Base-by-base conservation (phyloP, 768 basidiomycete genomes). In the Russula abietina region DNA sequence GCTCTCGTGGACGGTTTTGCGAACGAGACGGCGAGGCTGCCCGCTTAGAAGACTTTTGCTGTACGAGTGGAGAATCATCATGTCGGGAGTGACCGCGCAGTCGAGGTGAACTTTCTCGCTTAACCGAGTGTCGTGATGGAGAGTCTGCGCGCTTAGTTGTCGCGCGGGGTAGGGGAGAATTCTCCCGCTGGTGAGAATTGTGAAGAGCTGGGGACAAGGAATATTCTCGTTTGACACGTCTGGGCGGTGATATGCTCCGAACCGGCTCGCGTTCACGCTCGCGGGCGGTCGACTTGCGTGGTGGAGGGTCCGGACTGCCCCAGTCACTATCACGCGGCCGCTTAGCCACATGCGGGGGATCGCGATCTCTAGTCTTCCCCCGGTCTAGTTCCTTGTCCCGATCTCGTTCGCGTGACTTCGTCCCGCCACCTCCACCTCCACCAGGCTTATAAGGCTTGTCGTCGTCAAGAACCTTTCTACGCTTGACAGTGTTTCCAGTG, bases 251-350 rank as follows among this genome's bases (percentile, higher is more conserved):
- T 30, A 26, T 10, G 30, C 55, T 62, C 51, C 67, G 61, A 12
- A 59, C 62, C 41, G 45, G 45, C 46, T 63, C 57, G 48, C 59
- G 55, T 19, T 58, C 56, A 53, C 60, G 57, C 39, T 64, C 54
- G 32, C 52, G 52, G n/a, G 66, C 33, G 30, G 53, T 33, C 52
- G 56, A 24, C 38, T 43, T 57, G 12, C 48, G 46, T 39, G 60
- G 39, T 51, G 48, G 50, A 38, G 41, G 26, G n/a, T 58, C 62
- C 3, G 32, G 68, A 55, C n/a, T 65, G 62, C 39, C 63, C 33
- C 71, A 65, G 4, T 74, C 73, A 22, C 79, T 80, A 28, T 74
- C 73, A 70, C 75, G 83, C 52, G 78, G 77, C 62, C 76, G 76
- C 69, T 84, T 83, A 17, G 69, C 64, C 4, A 68, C 46, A 38